Base-by-base conservation (phyloP, 768 basidiomycete genomes). In the Lentinula sp. region DNA sequence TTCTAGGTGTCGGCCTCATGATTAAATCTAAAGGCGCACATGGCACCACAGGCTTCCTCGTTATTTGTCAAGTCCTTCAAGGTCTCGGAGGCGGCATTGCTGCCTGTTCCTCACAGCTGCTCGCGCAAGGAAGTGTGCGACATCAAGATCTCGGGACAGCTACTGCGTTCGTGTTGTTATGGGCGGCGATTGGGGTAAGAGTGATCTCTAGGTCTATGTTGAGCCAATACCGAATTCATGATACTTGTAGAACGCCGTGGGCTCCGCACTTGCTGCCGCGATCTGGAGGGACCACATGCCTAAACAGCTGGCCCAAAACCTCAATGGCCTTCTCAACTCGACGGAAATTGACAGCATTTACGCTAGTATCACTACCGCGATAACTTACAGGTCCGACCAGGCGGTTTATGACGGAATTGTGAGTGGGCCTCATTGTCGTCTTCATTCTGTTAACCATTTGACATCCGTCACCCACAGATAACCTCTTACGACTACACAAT, bases 81-180 rank as follows among this genome's bases (percentile, higher is more conserved):
- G 83, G 83, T 39, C 63, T 78, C 2, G 84, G 84, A 18, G 83
- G 83, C 5, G 83, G 82, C 42, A 71, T 84, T 61, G 81, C 81
- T 13, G 76, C 75, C 4, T 66, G 76, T 58, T 65, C 76, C 4
- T 65, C 71, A 23, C 76, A 76, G 54, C 77, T 80, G 28, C 76
- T 75, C 9, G 76, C 80, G 8, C 82, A 82, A 65, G 80, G 78
- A 13, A 67, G 75, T 31, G 81, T 83, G 6, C 68, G 75, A 0
- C 81, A 83, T 64, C 62, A 64, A n/a, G 81, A 82, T 57, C 76
- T 83, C 2, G 81, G 79, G 0, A 76, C 76, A 31, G 79, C 78
- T 52, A 82, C 78, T 5, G 78, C 78, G 0, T 64, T 81, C 61
- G 76, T 82, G 16, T 61, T 82, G 21, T 71, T 82, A 21, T 63